These are phyloP conservation scores for Yamadazyma sp. DNA, from an alignment of 805 yeast species.

Conservation along the genomic window DNA sequence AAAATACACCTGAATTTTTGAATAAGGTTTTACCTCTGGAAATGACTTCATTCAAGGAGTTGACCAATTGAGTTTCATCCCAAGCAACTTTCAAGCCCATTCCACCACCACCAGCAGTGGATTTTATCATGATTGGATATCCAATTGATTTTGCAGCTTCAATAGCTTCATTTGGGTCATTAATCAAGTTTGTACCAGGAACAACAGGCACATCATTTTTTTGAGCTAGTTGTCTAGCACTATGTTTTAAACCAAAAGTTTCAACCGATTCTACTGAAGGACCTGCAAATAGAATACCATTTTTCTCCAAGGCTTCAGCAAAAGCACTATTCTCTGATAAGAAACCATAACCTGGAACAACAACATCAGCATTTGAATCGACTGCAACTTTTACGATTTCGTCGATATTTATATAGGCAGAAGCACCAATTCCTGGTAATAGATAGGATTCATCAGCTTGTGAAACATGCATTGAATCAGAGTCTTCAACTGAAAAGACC, in stretches of 20 bases:
- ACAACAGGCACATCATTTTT: slow-evolving; percentile 90
- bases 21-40: slow-evolving; percentile 91
- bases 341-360: slow-evolving; percentile 97
- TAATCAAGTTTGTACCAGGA: slow-evolving; percentile 88
- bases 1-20: slow-evolving; percentile 94
- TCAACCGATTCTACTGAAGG: slow-evolving; percentile 94
- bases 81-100: slow-evolving; percentile 94
- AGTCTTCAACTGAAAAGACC: slow-evolving; percentile 85
- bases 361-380: slow-evolving; percentile 78
- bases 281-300: slow-evolving; percentile 88
- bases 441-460: slow-evolving; percentile 83
- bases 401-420: slow-evolving; percentile 81
- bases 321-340: slow-evolving; percentile 94
- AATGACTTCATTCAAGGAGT: slow-evolving; percentile 83
- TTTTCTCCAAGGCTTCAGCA: slow-evolving; percentile 77
- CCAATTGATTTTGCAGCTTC: slow-evolving; percentile 67
- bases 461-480: slow-evolving; percentile 80
- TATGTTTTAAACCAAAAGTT: slow-evolving; percentile 88
- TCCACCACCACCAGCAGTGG: slow-evolving; percentile 99
- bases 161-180: slow-evolving; percentile 68
- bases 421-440: slow-evolving; percentile 80
- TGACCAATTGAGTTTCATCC: slow-evolving; percentile 68
- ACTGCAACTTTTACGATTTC: slow-evolving; percentile 85
- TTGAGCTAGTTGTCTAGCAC: slow-evolving; percentile 90
- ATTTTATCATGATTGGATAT: slow-evolving; percentile 92